Evolutionary conservation across 495 filamentous ascomycete genomes (phyloP).

Genomic region (Cladorrhinum samala): DNA sequence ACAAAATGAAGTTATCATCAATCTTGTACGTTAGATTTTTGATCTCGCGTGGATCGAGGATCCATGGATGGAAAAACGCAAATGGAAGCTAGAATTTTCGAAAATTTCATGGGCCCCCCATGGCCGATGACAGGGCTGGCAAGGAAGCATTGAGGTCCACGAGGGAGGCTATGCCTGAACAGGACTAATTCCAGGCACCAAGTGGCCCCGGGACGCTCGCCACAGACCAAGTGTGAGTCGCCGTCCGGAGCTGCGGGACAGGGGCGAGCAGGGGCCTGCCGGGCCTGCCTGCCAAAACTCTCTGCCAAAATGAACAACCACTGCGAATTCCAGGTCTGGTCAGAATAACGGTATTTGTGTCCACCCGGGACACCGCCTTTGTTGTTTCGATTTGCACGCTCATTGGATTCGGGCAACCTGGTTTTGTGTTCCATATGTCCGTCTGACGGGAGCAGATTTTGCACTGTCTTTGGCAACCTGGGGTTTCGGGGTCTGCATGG

Average conservation of each 20-base stretch:
- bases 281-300: background rate
- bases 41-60: too few species aligned
- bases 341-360: too few species aligned
- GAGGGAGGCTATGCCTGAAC: background rate
- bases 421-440: background rate
- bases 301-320: background rate
- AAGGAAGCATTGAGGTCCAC: background rate
- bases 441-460: background rate
- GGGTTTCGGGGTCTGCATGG: background rate
- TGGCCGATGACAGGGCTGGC: background rate
- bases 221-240: constrained; percentile 1
- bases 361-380: too few species aligned
- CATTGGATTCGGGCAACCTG: background rate
- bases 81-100: constrained; percentile 3
- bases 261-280: background rate
- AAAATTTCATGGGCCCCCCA: constrained; percentile 1
- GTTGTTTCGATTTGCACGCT: background rate
- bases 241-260: constrained; percentile 3
- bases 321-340: background rate
- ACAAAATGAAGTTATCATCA: too few species aligned
- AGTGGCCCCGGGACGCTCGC: constrained; percentile 8
- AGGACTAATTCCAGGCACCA: constrained; percentile 7
- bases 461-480: background rate
- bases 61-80: background rate
- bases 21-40: too few species aligned